phyloP scores from a whole-genome alignment of 805 yeast species.

The Candida peoriensis region DNA sequence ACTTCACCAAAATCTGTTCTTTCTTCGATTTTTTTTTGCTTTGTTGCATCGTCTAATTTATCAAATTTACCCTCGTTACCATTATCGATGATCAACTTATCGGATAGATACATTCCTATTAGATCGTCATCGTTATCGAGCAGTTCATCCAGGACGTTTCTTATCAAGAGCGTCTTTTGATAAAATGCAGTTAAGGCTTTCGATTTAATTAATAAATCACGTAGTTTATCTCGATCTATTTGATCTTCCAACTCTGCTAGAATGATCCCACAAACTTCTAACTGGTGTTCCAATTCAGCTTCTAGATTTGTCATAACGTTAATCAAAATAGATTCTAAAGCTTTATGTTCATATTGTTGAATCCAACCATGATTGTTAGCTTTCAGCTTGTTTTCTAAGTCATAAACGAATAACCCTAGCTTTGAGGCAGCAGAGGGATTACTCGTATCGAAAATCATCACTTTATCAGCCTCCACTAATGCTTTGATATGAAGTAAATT shows the following conservation, averaged over 20 bases:
- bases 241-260: slow-evolving; percentile 71
- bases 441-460: slow-evolving; percentile 72
- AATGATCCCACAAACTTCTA: slow-evolving; percentile 54
- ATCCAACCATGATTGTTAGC: slow-evolving; percentile 28
- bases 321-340: slow-evolving; percentile 75
- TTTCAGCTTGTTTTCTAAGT: slow-evolving; percentile 69
- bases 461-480: slow-evolving; percentile 71
- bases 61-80: not conserved
- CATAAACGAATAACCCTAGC: slow-evolving; percentile 77
- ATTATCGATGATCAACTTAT: slow-evolving; percentile 23
- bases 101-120: slow-evolving; percentile 70
- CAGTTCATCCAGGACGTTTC: slow-evolving; percentile 78
- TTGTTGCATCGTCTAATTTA: not conserved
- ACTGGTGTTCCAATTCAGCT: slow-evolving; percentile 61
- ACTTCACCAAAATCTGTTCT: slow-evolving; percentile 57
- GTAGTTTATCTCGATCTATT: slow-evolving; percentile 68
- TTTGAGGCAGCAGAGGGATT: slow-evolving; percentile 55
- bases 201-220: slow-evolving; percentile 68
- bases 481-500: slow-evolving; percentile 88
- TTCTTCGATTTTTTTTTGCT: slow-evolving; percentile 8
- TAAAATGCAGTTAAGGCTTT: slow-evolving; percentile 67
- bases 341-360: slow-evolving; percentile 73
- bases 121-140: slow-evolving; percentile 85
- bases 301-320: slow-evolving; percentile 78
- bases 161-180: slow-evolving; percentile 69